phyloP scores from a whole-genome alignment of 1,139 yeast genomes.

The Candida sp. region DNA sequence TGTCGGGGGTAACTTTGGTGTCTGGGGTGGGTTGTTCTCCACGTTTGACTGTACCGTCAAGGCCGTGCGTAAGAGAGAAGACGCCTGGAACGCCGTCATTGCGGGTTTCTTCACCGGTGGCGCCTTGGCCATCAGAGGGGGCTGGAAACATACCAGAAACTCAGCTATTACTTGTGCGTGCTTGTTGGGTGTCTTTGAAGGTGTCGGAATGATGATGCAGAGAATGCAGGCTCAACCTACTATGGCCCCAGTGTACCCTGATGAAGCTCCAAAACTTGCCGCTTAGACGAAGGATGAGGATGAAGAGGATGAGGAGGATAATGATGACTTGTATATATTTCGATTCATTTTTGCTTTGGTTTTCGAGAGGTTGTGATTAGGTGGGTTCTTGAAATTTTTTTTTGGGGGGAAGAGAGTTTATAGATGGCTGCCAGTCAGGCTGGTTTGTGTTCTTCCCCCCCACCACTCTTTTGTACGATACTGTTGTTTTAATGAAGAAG shows the following conservation, averaged over 20 bases:
- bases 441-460: too few relatives aligned
- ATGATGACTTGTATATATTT: constrained; percentile 3
- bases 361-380: background rate
- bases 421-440: background rate
- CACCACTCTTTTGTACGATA: background rate
- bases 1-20: constrained; percentile 99
- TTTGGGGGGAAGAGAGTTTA: background rate
- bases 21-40: constrained; percentile 99
- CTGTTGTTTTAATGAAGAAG: background rate
- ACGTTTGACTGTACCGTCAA: constrained; percentile 96
- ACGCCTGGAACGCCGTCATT: constrained; percentile 97
- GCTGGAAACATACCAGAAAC: constrained; percentile 96
- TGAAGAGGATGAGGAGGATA: too few relatives aligned
- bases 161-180: constrained; percentile 98
- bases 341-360: background rate
- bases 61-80: constrained; percentile 96
- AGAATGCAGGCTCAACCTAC: constrained; percentile 92
- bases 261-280: constrained; percentile 53
- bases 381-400: too few relatives aligned
- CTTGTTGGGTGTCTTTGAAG: constrained; percentile 95
- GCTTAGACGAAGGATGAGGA: constrained; percentile 36
- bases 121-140: constrained; percentile 97
- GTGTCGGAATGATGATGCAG: constrained; percentile 97
- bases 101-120: constrained; percentile 99
- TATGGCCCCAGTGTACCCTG: constrained; percentile 77